Evolutionary conservation across 768 basidiomycete species (phyloP).

Genomic region (Harrya chromipes): DNA sequence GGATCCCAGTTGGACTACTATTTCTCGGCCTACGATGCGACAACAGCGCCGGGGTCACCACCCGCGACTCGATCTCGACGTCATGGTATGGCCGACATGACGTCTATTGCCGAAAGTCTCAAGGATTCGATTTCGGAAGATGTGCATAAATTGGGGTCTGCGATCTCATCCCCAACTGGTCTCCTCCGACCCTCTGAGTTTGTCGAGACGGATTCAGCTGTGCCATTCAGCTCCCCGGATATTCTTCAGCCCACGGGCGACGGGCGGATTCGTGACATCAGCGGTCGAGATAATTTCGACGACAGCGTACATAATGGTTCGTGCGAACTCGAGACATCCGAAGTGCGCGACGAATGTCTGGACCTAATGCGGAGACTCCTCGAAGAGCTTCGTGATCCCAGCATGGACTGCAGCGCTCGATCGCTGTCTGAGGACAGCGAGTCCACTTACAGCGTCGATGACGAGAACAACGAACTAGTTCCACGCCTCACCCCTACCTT

Average conservation of each 20-base stretch:
- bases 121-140: background rate
- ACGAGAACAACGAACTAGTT: background rate
- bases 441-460: background rate
- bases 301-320: background rate
- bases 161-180: background rate
- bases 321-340: background rate
- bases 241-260: background rate
- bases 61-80: constrained; percentile 9
- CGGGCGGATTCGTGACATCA: background rate
- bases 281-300: background rate
- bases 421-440: constrained; percentile 5
- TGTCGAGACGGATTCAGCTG: background rate
- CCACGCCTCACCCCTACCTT: background rate
- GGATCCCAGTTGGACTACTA: background rate
- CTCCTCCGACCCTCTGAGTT: background rate
- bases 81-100: constrained; percentile 12
- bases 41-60: background rate
- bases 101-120: background rate
- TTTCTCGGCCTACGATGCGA: background rate
- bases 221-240: background rate
- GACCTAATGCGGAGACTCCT: constrained; percentile 14
- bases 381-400: constrained; percentile 9
- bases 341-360: background rate
- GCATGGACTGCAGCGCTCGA: constrained; percentile 3
- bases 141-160: background rate